Evolutionary conservation across 2,329 filamentous ascomycete species (phyloP).

Genomic region (Pseudogymnoascus sp.): DNA sequence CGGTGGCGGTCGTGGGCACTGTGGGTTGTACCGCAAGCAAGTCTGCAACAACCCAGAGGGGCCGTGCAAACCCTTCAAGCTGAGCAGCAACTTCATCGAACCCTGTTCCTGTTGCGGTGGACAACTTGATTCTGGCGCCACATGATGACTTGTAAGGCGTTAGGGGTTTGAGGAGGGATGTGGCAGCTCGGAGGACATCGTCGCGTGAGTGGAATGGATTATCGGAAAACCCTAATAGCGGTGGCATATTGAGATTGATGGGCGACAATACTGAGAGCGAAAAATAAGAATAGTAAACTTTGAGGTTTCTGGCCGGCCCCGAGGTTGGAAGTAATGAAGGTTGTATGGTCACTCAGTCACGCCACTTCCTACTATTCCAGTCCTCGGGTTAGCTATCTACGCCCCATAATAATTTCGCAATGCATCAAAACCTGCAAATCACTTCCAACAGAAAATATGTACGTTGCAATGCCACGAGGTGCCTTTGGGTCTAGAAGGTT

Average conservation of each 20-base stretch:
- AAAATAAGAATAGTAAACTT: not conserved
- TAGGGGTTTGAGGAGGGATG: conserved; percentile 25
- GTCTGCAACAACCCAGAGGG: conserved; percentile 21
- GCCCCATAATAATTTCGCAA: not conserved
- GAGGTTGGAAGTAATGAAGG: not conserved
- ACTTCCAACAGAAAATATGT: not conserved
- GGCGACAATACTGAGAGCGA: not conserved
- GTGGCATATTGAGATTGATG: conserved; percentile 27
- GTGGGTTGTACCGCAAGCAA: conserved; percentile 12
- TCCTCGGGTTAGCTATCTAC: not conserved
- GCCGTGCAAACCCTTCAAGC: conserved; percentile 36
- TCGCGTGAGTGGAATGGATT: conserved; percentile 31
- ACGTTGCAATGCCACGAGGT: not conserved
- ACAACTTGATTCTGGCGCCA: conserved; percentile 31
- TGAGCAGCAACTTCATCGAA: conserved; percentile 39
- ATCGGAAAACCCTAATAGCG: conserved; percentile 33
- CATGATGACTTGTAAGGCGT: conserved; percentile 27
- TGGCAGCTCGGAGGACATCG: conserved; percentile 30
- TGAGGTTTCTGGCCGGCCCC: too few species aligned
- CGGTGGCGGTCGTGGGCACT: not conserved
- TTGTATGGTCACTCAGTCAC: not conserved
- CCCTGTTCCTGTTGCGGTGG: conserved; percentile 31
- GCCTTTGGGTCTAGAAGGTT: not conserved
- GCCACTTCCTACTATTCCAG: not conserved
- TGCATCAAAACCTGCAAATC: not conserved